Evolutionary conservation across 2,329 filamentous ascomycete species (phyloP).

Genomic region (Cercospora beticola): DNA sequence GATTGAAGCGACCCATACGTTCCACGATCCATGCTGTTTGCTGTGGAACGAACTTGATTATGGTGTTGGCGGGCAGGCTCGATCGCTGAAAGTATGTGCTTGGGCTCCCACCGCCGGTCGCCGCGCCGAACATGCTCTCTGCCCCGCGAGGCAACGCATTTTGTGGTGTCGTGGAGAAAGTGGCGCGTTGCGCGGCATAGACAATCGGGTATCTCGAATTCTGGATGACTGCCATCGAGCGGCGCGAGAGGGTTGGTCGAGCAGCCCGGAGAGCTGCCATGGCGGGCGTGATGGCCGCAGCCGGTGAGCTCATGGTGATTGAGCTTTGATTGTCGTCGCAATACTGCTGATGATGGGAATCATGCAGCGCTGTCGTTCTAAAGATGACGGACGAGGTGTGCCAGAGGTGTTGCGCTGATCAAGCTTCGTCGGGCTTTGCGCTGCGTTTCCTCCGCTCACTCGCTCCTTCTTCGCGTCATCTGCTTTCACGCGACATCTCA

Average conservation of each 20-base stretch:
- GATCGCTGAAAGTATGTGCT: constrained; percentile 47
- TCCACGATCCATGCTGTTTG: constrained; percentile 99
- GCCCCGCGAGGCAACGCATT: constrained; percentile 32
- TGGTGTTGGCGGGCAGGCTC: constrained; percentile 82
- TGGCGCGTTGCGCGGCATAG: constrained; percentile 27
- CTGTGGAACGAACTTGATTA: constrained; percentile 93
- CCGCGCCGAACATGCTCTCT: constrained; percentile 39
- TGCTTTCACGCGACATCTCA: not conserved
- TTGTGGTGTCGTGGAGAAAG: constrained; percentile 31
- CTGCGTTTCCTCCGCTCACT: not conserved
- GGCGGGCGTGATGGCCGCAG: constrained; percentile 8
- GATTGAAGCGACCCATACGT: constrained; percentile 96
- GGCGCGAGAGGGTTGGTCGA: constrained; percentile 34
- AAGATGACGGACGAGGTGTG: not conserved
- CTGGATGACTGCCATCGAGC: constrained; percentile 36
- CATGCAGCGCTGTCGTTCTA: not conserved
- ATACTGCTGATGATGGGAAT: not conserved
- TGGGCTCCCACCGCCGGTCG: constrained; percentile 33
- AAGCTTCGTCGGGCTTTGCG: not conserved
- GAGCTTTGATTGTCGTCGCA: not conserved
- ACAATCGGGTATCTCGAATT: constrained; percentile 36
- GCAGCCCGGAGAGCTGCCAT: constrained; percentile 44
- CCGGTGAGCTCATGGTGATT: not conserved
- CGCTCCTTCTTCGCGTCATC: not conserved
- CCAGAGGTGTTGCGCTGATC: not conserved